Conservation (phyloP, 768 basidiomycete genomes). For the Agaricus sinodeliciosus region DNA sequence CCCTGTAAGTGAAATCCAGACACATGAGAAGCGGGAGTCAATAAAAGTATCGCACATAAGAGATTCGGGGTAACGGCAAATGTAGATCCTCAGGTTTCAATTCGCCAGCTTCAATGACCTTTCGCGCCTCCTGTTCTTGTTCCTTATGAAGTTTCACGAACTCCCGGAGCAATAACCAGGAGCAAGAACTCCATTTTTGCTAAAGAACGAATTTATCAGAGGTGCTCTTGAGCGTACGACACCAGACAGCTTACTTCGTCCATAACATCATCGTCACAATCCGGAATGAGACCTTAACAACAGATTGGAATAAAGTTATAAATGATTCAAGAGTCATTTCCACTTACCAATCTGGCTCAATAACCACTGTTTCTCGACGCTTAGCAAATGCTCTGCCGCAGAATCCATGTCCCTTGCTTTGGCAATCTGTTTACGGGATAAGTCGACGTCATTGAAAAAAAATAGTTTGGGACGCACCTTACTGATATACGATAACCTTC, state of each 20-base stretch:
- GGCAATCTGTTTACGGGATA: conserved; percentile 32
- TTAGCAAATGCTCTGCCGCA: conserved; percentile 58
- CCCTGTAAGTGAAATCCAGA: conserved; percentile 30
- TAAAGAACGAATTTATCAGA: conserved; percentile 15
- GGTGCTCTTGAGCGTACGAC: not conserved
- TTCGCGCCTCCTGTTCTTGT: conserved; percentile 36
- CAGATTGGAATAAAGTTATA: not conserved
- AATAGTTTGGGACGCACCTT: conserved; percentile 28
- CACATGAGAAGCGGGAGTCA: not conserved
- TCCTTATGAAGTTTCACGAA: conserved; percentile 58
- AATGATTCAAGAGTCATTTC: not conserved
- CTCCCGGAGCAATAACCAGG: conserved; percentile 71
- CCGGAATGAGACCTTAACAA: conserved; percentile 54
- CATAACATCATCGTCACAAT: conserved; percentile 84
- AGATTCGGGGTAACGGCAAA: conserved; percentile 54
- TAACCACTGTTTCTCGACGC: conserved; percentile 77
- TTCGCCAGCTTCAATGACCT: conserved; percentile 28
- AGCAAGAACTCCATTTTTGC: conserved; percentile 82
- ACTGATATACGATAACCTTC: conserved; percentile 72
- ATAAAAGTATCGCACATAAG: conserved; percentile 38
- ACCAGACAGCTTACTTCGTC: conserved; percentile 57
- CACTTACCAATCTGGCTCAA: conserved; percentile 62
- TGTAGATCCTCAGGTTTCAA: conserved; percentile 28
- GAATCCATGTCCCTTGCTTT: conserved; percentile 53
- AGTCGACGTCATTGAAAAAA: not conserved